These are phyloP conservation scores for Coemansia sp. DNA, from an alignment of 192 early-diverging fungal species.

Conservation along the genomic window DNA sequence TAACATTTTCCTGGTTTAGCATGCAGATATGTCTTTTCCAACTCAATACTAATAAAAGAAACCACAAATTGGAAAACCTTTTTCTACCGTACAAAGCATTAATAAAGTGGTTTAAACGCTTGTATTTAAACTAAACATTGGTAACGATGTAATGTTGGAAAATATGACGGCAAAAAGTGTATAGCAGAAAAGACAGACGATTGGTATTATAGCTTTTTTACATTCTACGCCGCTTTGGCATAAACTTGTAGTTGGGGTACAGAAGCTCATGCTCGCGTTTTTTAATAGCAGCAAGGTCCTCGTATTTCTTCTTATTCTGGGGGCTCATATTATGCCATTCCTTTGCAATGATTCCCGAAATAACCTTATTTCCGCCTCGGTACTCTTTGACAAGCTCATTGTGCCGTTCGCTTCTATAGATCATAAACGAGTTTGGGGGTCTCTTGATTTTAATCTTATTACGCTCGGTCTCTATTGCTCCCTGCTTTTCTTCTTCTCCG, in stretches of 20 bases:
- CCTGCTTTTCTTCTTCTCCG: neutral
- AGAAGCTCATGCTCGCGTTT: slow-evolving; percentile 52
- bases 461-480: slow-evolving; percentile 23
- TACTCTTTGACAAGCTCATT: slow-evolving; percentile 47
- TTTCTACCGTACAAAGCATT: no score
- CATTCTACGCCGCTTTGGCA: slow-evolving; percentile 40
- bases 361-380: slow-evolving; percentile 51
- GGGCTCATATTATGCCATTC: slow-evolving; percentile 43
- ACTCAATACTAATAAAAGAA: no score
- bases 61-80: no score
- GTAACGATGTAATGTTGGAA: neutral
- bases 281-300: slow-evolving; percentile 40
- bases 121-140: no score
- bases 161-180: neutral
- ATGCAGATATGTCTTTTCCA: no score
- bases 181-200: neutral
- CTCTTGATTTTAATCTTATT: slow-evolving; percentile 51
- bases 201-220: neutral
- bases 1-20: no score
- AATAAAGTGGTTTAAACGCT: no score
- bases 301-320: slow-evolving; percentile 32
- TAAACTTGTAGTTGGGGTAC: slow-evolving; percentile 55
- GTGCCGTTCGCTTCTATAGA: slow-evolving; percentile 48
- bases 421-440: slow-evolving; percentile 55
- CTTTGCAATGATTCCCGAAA: slow-evolving; percentile 47